Base-by-base conservation (phyloP, 192 early-diverging fungal genomes). In the Coemansia sp. region DNA sequence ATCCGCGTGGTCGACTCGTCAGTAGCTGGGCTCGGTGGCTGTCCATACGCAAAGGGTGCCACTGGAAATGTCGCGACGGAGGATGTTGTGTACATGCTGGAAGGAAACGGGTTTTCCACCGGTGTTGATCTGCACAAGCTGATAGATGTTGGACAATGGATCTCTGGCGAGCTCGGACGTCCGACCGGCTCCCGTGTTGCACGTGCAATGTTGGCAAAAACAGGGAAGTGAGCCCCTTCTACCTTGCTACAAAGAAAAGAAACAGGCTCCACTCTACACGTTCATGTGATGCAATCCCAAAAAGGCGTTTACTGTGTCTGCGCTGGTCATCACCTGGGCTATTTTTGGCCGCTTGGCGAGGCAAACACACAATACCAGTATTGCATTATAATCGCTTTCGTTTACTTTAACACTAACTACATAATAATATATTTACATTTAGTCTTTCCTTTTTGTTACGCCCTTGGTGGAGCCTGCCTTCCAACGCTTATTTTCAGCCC, bases 21-120 rank as follows among this genome's bases (percentile, higher is more conserved):
- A 0, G 88, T 96, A 28, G 90, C 95, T 14, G 97, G 97, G 17
- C 80, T 97, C 23, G 94, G 94, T 29, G 97, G 97, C 23, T 98
- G 97, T 61, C 97, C 97, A 13, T 98, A 94, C 82, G 95, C 94
- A 2, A 87, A 88, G 59, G 97, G 97, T 13, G 97, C 97, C 7
- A 93, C 89, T 14, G 97, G 97, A 19, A 98, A 98, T 73, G 97
- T 98, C 0, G 90, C 92, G 6, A 95, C 95, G 0, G 97, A 98
- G 75, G 94, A 97, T 66, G 94, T 98, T 2, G 89, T 96, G 2
- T 95, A 97, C 65, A 88, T 94, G 85, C 84, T 98, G 11, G 71
- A 94, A 11, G 92, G 92, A 29, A 77, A 91, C 69, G 92, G 93
- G 0, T 91, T 89, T 63, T 67, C 84, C 23, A 95, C 97, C 0